Evolutionary conservation across 495 filamentous ascomycete species (phyloP), one percentile per base, ranked within the genome.

Genomic region (Penicillium robsamsonii): DNA sequence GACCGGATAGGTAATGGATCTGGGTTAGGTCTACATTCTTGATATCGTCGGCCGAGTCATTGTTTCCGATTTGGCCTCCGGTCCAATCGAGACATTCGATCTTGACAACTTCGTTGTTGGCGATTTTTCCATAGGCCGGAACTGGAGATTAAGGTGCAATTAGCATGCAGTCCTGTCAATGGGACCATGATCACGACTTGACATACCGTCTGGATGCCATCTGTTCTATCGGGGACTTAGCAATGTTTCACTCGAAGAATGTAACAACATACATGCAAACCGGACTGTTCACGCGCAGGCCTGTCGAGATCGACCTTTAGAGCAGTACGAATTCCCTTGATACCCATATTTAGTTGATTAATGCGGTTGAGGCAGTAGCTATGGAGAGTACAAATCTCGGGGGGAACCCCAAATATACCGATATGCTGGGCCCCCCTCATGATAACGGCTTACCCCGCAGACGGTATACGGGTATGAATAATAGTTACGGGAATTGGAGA

Each of bases 1-100:
- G 93, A 0, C 93, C 93, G 0, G 88, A 91, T 3, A 97, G 81
- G 67, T 95, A 96, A 70, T 97, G 93, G 24, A 92, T 79, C 50
- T 79, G 77, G 8, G 88, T 95, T 4, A 97, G 78, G 64, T 97
- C 93, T 45, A 95, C 85, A 65, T 92, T 87, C 55, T 81, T 83
- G 54, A 96, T 74, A 62, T 97, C 93, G 67, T 97, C 91, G 30
- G 93, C 93, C 20, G 78, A 86, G 71, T 96, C 92, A 64, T 93
- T 85, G 73, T 97, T 96, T 48, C 76, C 70, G 70, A 97, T 96
- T 61, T 96, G 92, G 1, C 92, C 92, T 15, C 90, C 91, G 58
- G 79, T 80, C 86, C 89, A 93, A 71, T 97, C 93, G 20, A 96
- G 75, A 61, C 93, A 97, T 80, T 96, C 90, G 63, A 97, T 93